Evolutionary conservation across 1,139 yeast species (phyloP).

Genomic region (Taiozyma onychis): DNA sequence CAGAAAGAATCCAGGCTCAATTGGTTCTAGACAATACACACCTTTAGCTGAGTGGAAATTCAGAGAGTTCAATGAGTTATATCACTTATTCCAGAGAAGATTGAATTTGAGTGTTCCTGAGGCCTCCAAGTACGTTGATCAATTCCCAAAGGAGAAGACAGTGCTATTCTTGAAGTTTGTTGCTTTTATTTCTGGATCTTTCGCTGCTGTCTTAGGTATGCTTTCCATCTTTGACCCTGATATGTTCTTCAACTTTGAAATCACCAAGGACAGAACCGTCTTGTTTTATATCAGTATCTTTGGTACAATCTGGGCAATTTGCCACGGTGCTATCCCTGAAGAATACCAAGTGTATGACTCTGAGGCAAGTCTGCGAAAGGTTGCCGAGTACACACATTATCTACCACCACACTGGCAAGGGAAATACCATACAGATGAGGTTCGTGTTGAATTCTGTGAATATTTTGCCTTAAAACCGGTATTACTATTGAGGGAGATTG

Average conservation of each 20-base stretch:
- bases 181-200: constrained; percentile 81
- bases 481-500: constrained; percentile 69
- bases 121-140: constrained; percentile 80
- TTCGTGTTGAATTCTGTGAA: constrained; percentile 75
- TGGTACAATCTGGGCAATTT: constrained; percentile 77
- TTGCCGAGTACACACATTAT: constrained; percentile 85
- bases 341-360: constrained; percentile 80
- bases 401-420: constrained; percentile 86
- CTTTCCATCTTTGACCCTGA: constrained; percentile 90
- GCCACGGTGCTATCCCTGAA: constrained; percentile 54
- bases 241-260: constrained; percentile 82
- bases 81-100: constrained; percentile 79
- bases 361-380: constrained; percentile 71
- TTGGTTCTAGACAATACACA: constrained; percentile 85
- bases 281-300: constrained; percentile 82
- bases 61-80: constrained; percentile 88
- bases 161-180: constrained; percentile 57
- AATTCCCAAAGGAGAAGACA: constrained; percentile 83
- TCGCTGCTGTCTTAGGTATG: constrained; percentile 81
- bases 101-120: constrained; percentile 71
- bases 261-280: constrained; percentile 74
- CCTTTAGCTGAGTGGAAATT: constrained; percentile 95
- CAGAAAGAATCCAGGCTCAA: constrained; percentile 78
- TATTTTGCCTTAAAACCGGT: constrained; percentile 70
- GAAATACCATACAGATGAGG: constrained; percentile 72